Base-by-base conservation (phyloP, 371 early-diverging fungal species). In the Mycotypha africana region DNA sequence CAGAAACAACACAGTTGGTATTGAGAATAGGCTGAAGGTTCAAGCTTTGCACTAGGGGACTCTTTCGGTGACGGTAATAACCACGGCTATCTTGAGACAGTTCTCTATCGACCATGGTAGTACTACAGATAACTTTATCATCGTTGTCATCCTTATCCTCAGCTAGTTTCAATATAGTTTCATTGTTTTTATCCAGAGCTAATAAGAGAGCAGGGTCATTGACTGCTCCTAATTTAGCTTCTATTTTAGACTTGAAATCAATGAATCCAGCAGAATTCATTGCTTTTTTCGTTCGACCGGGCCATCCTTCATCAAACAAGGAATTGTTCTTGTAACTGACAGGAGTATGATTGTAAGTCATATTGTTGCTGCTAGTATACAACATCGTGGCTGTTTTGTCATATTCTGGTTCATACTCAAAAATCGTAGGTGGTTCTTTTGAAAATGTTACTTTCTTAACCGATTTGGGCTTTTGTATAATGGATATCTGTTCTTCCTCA, bases 381-480 rank as follows among this genome's bases (percentile, higher is more conserved):
- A n/a, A n/a, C n/a, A n/a, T n/a, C n/a, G n/a, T n/a, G n/a, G n/a
- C n/a, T 21, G 17, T 38, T 16, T 25, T 14, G 12, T 49, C 49
- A 22, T 46, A 47, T 50, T 70, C 67, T 25, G 60, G 36, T 17
- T 70, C 71, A 33, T 70, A 70, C 51, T 70, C 71, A 47, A 55
- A 45, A 2, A 70, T 42, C 8, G 23, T 24, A 8, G 71, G 71
- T 37, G 67, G 59, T 2, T 51, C 60, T 2, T 35, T 28, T n/a
- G 56, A 42, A 30, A 70, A 70, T 17, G 56, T 46, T 14, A 70
- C 71, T 44, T 42, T 49, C 31, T 52, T 49, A n/a, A 23, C 28
- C 2, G 11, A 14, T 22, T 33, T 39, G 4, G 21, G 20, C 23
- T 38, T 23, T 20, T 17, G 15, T 42, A 28, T 36, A n/a, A n/a